Percentiles rank a stretch among this genome's conserved stretches.
Conservation (phyloP, 2,329 filamentous ascomycete species). For the Fusarium piperis region DNA sequence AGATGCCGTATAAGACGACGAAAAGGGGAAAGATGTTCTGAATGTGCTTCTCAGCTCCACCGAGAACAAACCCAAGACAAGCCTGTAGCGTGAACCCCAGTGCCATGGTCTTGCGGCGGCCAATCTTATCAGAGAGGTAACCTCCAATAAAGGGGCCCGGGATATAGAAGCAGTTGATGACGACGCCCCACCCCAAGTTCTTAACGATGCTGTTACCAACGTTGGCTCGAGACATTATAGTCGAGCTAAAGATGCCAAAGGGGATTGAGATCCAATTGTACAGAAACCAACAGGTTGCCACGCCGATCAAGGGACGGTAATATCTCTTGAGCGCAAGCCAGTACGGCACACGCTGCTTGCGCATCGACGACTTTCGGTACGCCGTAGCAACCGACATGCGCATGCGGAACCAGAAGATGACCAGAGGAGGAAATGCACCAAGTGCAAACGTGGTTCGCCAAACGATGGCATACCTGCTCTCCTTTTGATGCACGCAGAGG, state of each 20-base stretch:
- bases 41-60: slow-evolving; percentile 56
- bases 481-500: slow-evolving; percentile 57
- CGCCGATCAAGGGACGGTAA: slow-evolving; percentile 59
- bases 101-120: slow-evolving; percentile 60
- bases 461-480: slow-evolving; percentile 54
- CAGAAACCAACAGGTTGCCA: slow-evolving; percentile 60
- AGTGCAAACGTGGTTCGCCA: slow-evolving; percentile 63
- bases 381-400: slow-evolving; percentile 61
- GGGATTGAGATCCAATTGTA: slow-evolving; percentile 66
- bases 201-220: slow-evolving; percentile 53
- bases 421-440: slow-evolving; percentile 59
- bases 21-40: slow-evolving; percentile 60
- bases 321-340: slow-evolving; percentile 58
- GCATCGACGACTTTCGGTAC: slow-evolving; percentile 58
- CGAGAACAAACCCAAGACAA: slow-evolving; percentile 60
- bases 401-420: slow-evolving; percentile 63
- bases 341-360: slow-evolving; percentile 58
- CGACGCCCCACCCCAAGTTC: slow-evolving; percentile 55
- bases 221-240: slow-evolving; percentile 57
- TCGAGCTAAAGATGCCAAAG: slow-evolving; percentile 64
- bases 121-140: slow-evolving; percentile 59
- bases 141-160: slow-evolving; percentile 60
- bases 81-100: slow-evolving; percentile 58
- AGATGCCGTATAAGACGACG: slow-evolving; percentile 61
- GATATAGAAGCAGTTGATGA: slow-evolving; percentile 62